Conservation (phyloP, 371 early-diverging fungal genomes). For the Zancudomyces culisetae region DNA sequence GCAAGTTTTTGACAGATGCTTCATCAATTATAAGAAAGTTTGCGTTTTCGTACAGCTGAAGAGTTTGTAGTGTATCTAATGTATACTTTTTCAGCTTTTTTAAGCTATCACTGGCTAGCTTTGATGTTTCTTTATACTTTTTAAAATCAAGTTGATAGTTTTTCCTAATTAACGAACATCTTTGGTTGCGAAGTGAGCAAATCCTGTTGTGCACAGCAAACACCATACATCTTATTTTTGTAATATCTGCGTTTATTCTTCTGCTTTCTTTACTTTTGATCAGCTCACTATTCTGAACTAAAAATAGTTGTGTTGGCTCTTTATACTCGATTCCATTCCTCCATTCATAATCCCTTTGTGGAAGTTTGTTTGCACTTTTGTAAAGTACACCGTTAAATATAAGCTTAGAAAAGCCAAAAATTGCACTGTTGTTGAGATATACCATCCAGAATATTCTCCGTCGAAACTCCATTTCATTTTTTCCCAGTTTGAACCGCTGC, state of each 20-base stretch:
- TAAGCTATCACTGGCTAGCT: neutral
- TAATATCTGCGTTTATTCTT: neutral
- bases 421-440: neutral
- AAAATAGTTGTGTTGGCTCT: neutral
- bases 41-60: neutral
- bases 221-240: neutral
- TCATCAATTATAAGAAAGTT: neutral
- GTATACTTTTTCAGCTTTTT: neutral
- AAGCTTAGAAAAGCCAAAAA: neutral
- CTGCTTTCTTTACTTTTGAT: neutral
- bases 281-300: neutral
- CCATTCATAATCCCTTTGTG: neutral
- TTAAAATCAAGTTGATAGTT: neutral
- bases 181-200: neutral
- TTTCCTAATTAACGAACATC: neutral
- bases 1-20: neutral
- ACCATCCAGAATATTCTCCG: neutral
- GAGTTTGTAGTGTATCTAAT: neutral
- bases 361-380: neutral
- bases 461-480: neutral
- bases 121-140: neutral
- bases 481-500: neutral
- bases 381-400: neutral
- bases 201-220: neutral
- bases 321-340: neutral